Percentiles rank a stretch among this genome's conserved stretches.
phyloP scores from a whole-genome alignment of 371 early-diverging fungal species.

The Batkoa obscura region DNA sequence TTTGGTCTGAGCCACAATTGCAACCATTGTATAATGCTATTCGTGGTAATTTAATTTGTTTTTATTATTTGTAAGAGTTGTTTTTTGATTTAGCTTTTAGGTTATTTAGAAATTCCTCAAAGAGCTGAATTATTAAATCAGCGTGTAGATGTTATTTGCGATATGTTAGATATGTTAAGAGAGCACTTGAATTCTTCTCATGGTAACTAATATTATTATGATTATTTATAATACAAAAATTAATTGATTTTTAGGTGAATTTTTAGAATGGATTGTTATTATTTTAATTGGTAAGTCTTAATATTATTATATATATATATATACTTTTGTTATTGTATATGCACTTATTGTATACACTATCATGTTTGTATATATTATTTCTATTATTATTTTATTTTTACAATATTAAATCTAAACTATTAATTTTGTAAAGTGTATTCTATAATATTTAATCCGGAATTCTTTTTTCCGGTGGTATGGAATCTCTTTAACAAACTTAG shows the following conservation, averaged over 20 bases:
- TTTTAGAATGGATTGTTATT: slow-evolving; percentile 5
- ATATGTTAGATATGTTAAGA: slow-evolving; percentile 69
- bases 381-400: too few relatives aligned
- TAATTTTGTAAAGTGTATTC: neutral
- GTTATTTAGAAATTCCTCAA: slow-evolving; percentile 44
- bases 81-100: slow-evolving; percentile 13
- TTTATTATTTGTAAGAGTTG: neutral
- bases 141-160: slow-evolving; percentile 31
- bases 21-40: slow-evolving; percentile 61
- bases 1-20: slow-evolving; percentile 67
- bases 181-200: slow-evolving; percentile 56
- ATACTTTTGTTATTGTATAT: too few relatives aligned
- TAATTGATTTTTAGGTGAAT: neutral
- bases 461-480: slow-evolving; percentile 5
- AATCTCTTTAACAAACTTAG: neutral
- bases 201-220: slow-evolving; percentile 59
- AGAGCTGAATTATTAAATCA: slow-evolving; percentile 40
- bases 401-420: too few relatives aligned
- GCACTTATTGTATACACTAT: too few relatives aligned
- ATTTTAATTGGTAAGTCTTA: slow-evolving; percentile 3
- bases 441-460: slow-evolving; percentile 4
- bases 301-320: too few relatives aligned
- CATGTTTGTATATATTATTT: too few relatives aligned
- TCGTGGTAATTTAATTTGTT: slow-evolving; percentile 17
- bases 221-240: slow-evolving; percentile 24